Conservation (phyloP, 352 stramenopile species). For the Phytophthora quininea region DNA sequence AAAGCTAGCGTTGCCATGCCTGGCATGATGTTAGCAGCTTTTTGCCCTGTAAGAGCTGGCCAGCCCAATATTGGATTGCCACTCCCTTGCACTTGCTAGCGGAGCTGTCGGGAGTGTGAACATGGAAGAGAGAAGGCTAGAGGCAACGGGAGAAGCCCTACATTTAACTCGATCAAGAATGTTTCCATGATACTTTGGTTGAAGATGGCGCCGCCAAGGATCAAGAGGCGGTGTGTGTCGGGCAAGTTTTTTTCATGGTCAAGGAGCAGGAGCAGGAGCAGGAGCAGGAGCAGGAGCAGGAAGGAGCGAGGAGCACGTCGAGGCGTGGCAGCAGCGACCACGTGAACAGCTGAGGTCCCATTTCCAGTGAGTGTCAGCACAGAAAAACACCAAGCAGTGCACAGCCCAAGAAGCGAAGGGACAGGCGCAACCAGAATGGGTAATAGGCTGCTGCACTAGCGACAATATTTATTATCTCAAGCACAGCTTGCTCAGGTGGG, state of each 20-base stretch:
- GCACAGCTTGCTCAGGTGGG: not conserved
- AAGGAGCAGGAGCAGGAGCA: conserved; percentile 14
- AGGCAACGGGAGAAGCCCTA: conserved; percentile 37
- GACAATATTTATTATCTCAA: not conserved
- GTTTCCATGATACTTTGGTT: conserved; percentile 48
- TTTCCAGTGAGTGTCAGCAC: too few species aligned
- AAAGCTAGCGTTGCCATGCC: not conserved
- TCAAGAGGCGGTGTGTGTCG: conserved; percentile 34
- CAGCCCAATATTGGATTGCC: too few species aligned
- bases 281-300: conserved; percentile 11
- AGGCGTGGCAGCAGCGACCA: too few species aligned
- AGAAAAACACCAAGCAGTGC: too few species aligned
- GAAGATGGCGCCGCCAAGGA: conserved; percentile 32
- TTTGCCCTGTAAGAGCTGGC: too few species aligned
- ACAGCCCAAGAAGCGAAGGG: not conserved
- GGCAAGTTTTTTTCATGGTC: conserved; percentile 26
- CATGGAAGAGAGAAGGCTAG: conserved; percentile 18
- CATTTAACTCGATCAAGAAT: conserved; percentile 62
- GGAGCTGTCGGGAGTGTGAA: conserved; percentile 13
- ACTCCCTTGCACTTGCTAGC: not conserved
- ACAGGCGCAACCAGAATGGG: not conserved
- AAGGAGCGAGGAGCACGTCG: not conserved
- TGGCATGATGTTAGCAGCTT: too few species aligned
- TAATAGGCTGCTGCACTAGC: not conserved
- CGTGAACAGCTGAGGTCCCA: too few species aligned